Percentiles rank a stretch among this genome's conserved stretches.
These are phyloP conservation scores for Coniophora puteana DNA, from an alignment of 1,284 basidiomycete species.

Conservation along the genomic window DNA sequence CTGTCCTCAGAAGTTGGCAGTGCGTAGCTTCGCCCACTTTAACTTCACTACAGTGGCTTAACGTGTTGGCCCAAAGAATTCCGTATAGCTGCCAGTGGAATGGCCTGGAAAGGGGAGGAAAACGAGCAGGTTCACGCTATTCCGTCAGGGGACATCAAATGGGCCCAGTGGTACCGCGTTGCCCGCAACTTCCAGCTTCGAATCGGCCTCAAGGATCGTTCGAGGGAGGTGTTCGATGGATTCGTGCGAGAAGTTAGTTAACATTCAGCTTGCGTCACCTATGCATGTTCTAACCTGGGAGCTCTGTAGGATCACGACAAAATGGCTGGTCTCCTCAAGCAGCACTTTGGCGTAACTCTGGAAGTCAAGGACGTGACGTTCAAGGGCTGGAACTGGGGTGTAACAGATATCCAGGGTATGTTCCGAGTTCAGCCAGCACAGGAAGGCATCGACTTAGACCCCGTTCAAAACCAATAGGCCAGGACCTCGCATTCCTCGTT, in stretches of 20 bases:
- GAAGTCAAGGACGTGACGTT: constrained; percentile 87
- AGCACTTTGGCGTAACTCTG: constrained; percentile 81
- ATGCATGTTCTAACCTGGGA: too few relatives aligned
- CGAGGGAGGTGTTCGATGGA: constrained; percentile 88
- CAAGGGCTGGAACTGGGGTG: constrained; percentile 99
- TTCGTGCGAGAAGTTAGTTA: constrained; percentile 80
- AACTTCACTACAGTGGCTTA: constrained; percentile 9
- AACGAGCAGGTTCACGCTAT: constrained; percentile 66
- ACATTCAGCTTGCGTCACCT: too few relatives aligned
- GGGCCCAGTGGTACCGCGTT: constrained; percentile 88
- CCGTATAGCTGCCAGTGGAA: constrained; percentile 82
- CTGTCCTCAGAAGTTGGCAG: constrained; percentile 76
- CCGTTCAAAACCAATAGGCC: constrained; percentile 46
- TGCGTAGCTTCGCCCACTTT: constrained; percentile 37
- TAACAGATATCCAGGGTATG: constrained; percentile 89
- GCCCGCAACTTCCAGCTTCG: constrained; percentile 91
- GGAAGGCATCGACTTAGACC: constrained; percentile 5
- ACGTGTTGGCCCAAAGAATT: too few relatives aligned
- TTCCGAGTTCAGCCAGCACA: constrained; percentile 7
- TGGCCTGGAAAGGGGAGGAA: constrained; percentile 88
- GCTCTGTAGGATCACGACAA: constrained; percentile 77
- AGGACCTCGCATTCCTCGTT: constrained; percentile 88
- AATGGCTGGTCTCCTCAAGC: constrained; percentile 71
- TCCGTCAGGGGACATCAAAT: constrained; percentile 75
- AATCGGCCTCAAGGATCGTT: constrained; percentile 74